Base-by-base conservation (phyloP, 352 stramenopile genomes). In the Aphanomyces astaci region DNA sequence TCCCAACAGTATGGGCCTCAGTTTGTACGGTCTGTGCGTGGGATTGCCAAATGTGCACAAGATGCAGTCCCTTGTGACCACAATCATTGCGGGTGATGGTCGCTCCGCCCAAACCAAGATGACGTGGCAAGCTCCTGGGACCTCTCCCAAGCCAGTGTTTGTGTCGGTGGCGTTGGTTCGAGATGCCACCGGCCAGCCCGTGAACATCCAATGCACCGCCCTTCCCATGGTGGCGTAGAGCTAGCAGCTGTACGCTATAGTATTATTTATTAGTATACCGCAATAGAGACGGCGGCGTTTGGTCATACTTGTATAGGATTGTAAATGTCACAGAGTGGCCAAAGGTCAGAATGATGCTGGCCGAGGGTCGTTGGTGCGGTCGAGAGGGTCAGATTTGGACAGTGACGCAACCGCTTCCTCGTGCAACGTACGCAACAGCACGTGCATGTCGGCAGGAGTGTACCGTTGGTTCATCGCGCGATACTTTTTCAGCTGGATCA, bases 401-500 rank as follows among this genome's bases (percentile, higher is more conserved):
- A 53, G 25, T 22, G 19, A 30, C 17, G 51, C 51, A 7, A 24
- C 32, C 24, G 56, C 56, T 28, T 65, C 56, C 25, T 65, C 56
- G 39, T 65, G 56, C 32, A 65, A 28, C 36, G 36, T 76, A 39
- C 79, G 77, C 70, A 89, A 69, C 54, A 80, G 77, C 63, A 89
- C 79, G 27, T 79, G 82, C 71, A 91, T 73, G 65, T 92, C 83
- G 63, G 88, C 81, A 10, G 83, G 73, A 31, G 85, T 94, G 72
- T 99, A 99, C 60, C 94, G 78, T 63, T 76, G 80, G 64, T 97
- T 97, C 73, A 99, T 86, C 52, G 92, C 88, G 57, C 96, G 82
- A 75, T 98, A 98, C 73, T 98, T 99, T 72, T 98, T 98, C 30
- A 99, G 78, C 80, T 98, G 87, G 73, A 98, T 98, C 17, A 98